phyloP scores from a whole-genome alignment of 1,284 basidiomycete species.

The Hypsizygus ulmarius region DNA sequence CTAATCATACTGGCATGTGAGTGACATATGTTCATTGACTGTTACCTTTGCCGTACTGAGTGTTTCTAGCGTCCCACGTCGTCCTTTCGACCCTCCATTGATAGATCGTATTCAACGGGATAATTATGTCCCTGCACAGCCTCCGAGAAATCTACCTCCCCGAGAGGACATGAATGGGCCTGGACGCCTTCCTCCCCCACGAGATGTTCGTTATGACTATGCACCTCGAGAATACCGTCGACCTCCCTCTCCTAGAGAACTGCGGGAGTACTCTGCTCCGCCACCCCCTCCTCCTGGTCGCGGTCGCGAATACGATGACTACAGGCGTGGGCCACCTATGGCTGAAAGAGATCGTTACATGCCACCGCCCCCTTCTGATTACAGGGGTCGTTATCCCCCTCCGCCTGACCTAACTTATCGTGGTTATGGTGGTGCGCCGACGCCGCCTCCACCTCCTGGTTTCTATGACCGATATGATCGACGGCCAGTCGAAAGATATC shows the following conservation, averaged over 20 bases:
- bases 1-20: slow-evolving; percentile 50
- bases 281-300: slow-evolving; percentile 35
- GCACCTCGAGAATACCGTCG: slow-evolving; percentile 60
- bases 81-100: slow-evolving; percentile 46
- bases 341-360: slow-evolving; percentile 46
- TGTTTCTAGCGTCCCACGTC: slow-evolving; percentile 26
- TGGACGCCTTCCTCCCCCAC: slow-evolving; percentile 35
- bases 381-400: slow-evolving; percentile 51
- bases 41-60: background rate
- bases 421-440: slow-evolving; percentile 41
- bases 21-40: slow-evolving; percentile 11
- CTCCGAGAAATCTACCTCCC: slow-evolving; percentile 40
- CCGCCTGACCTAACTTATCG: slow-evolving; percentile 45
- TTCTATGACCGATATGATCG: slow-evolving; percentile 63
- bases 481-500: slow-evolving; percentile 41
- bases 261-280: slow-evolving; percentile 56
- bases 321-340: slow-evolving; percentile 49
- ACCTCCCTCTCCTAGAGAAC: slow-evolving; percentile 63
- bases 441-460: slow-evolving; percentile 44
- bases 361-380: slow-evolving; percentile 37
- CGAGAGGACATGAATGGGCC: slow-evolving; percentile 53
- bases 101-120: slow-evolving; percentile 59
- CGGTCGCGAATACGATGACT: slow-evolving; percentile 67
- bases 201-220: slow-evolving; percentile 60
- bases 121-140: slow-evolving; percentile 35